Base-by-base conservation (phyloP, 2,329 filamentous ascomycete genomes). In the Aspergillus sojae region DNA sequence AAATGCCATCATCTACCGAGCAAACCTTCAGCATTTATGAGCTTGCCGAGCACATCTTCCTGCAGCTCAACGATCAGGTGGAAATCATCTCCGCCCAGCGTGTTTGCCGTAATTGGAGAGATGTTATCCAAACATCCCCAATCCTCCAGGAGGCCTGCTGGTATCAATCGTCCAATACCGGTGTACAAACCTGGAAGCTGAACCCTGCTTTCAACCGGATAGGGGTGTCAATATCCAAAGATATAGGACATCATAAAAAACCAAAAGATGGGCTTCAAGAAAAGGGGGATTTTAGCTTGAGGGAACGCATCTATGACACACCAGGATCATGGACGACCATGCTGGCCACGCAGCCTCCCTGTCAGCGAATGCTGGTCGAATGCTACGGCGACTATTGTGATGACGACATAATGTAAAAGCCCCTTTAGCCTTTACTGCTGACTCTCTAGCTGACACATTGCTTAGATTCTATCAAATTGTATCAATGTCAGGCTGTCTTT, bases 281-380 rank as follows among this genome's bases (percentile, higher is more conserved):
- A 9, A 26, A 45, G 34, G 60, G 60, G 19, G 7, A 53, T 57
- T 57, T 61, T 11, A 57, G 19, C 43, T 57, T 57, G 23, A 7
- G 34, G 54, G 32, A 57, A 34, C 19, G 2, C 23, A 53, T 61
- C 54, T 57, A 61, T 4, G 60, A 61, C 21, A 53, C 9, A n/a
- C 54, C 60, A 52, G 54, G 54, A 26, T 61, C 60, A 39, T 61
- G 60, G 60, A 61, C 32, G 54, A 61, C 43, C 11, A 57, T 61
- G 54, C 53, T 57, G 19, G 60, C 54, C 53, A 61, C 60, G 26
- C 60, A 61, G 32, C 60, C 60, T 53, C 60, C 54, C 43, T 57
- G 60, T 30, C 60, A 61, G 60, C 53, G 54, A 28, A 53, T 61
- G 21, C 1, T 57, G 9, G 12, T 61, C 19, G 34, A 43, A 30